Conservation (phyloP, 768 basidiomycete species). For the Boletus rufocinnamomeus region DNA sequence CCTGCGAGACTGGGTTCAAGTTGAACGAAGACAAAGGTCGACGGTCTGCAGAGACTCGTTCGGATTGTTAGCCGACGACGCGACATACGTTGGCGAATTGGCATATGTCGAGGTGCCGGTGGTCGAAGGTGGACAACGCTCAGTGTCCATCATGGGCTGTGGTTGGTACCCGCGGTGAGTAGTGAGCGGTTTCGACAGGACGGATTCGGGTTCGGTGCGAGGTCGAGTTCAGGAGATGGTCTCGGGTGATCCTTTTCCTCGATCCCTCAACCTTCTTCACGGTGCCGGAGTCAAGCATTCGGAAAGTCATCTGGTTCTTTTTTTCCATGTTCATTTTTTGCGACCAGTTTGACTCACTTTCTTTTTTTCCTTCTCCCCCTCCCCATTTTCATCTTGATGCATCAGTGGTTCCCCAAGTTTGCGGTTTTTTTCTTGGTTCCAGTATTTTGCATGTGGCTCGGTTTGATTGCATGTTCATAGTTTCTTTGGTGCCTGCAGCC, state of each 20-base stretch:
- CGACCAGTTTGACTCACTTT: background rate
- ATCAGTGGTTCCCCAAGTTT: background rate
- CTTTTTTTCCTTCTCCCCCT: background rate
- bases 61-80: background rate
- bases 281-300: background rate
- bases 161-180: background rate
- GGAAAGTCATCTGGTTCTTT: constrained; percentile 7
- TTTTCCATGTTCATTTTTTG: background rate
- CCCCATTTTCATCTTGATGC: background rate
- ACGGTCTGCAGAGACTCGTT: too few relatives aligned
- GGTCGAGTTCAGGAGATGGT: background rate
- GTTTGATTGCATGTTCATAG: background rate
- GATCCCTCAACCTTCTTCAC: background rate
- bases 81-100: too few relatives aligned
- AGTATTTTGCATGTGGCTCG: background rate
- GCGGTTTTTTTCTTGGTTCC: background rate
- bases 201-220: background rate
- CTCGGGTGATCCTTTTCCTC: background rate
- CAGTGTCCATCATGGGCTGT: background rate
- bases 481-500: constrained; percentile 4
- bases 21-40: background rate
- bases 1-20: background rate
- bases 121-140: too few relatives aligned
- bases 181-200: background rate
- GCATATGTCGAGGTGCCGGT: too few relatives aligned